Conservation (phyloP, 495 filamentous ascomycete genomes). For the Penicillium ochrochloron region DNA sequence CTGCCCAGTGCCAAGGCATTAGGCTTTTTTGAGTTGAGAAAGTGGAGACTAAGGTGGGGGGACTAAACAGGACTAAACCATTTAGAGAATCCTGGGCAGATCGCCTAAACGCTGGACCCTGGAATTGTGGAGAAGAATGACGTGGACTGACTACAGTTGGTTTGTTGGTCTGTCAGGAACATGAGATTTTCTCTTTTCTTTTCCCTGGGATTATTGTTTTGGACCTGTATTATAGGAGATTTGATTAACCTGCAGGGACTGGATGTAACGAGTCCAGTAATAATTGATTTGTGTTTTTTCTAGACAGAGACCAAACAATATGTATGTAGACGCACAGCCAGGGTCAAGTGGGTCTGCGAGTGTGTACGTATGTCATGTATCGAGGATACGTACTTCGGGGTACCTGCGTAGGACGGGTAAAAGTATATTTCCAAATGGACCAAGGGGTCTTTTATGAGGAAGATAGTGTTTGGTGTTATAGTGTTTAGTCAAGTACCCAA, state of each 20-base stretch:
- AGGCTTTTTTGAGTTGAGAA: not conserved
- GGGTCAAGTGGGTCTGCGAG: not conserved
- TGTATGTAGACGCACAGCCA: not conserved
- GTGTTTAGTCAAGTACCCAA: no score
- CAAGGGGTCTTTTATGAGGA: no score
- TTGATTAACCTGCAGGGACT: not conserved
- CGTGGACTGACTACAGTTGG: not conserved
- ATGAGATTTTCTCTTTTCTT: no score
- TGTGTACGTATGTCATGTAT: not conserved
- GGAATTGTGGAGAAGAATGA: constrained; percentile 1
- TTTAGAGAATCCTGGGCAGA: not conserved
- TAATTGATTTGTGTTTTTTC: not conserved
- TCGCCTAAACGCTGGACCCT: not conserved
- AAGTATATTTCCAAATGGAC: not conserved
- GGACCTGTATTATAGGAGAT: not conserved
- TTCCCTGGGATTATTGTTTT: not conserved
- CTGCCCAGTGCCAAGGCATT: constrained; percentile 3
- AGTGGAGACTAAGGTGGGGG: not conserved
- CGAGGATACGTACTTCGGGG: not conserved
- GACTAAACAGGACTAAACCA: not conserved
- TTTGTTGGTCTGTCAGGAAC: not conserved
- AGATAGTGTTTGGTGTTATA: no score
- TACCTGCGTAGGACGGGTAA: not conserved
- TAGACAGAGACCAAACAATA: constrained; percentile 1
- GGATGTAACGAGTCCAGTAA: no score